These are phyloP conservation scores for Sporopachydermia lactativora DNA, from an alignment of 805 yeast genomes.

Conservation along the genomic window DNA sequence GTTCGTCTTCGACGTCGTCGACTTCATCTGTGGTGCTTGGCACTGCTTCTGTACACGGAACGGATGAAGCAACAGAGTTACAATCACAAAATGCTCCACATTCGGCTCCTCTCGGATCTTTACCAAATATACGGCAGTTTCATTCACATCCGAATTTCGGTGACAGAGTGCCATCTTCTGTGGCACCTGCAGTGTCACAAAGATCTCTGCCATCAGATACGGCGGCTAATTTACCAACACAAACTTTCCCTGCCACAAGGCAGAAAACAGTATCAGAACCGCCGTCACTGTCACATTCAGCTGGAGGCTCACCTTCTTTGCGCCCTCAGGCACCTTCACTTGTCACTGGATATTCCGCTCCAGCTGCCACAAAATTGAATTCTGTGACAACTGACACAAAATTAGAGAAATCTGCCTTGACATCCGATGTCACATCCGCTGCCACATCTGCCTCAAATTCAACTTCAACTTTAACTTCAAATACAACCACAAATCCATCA, in stretches of 20 bases:
- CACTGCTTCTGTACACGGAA: too few species aligned
- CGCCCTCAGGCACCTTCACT: constrained; percentile 13
- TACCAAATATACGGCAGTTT: not conserved
- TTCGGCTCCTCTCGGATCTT: not conserved
- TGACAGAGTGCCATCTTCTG: too few species aligned
- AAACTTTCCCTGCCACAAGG: too few species aligned
- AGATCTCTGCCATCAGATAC: too few species aligned
- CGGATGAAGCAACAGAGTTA: too few species aligned
- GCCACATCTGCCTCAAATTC: constrained; percentile 4
- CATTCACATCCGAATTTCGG: not conserved
- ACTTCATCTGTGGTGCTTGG: too few species aligned
- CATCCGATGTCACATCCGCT: constrained; percentile 5
- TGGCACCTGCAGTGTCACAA: too few species aligned
- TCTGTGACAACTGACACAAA: not conserved
- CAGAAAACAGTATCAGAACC: too few species aligned
- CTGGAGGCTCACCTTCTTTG: constrained; percentile 9
- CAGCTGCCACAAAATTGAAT: constrained; percentile 7
- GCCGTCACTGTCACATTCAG: too few species aligned
- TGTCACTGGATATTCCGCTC: constrained; percentile 12
- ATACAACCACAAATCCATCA: constrained; percentile 3
- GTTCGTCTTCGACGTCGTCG: too few species aligned
- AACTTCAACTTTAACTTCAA: not conserved
- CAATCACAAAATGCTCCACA: not conserved
- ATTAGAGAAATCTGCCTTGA: constrained; percentile 4
- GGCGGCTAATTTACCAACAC: too few species aligned